Evolutionary conservation across 2,329 filamentous ascomycete genomes (phyloP), one percentile per base, ranked within the genome.

Genomic region (Pseudogymnoascus sp.): DNA sequence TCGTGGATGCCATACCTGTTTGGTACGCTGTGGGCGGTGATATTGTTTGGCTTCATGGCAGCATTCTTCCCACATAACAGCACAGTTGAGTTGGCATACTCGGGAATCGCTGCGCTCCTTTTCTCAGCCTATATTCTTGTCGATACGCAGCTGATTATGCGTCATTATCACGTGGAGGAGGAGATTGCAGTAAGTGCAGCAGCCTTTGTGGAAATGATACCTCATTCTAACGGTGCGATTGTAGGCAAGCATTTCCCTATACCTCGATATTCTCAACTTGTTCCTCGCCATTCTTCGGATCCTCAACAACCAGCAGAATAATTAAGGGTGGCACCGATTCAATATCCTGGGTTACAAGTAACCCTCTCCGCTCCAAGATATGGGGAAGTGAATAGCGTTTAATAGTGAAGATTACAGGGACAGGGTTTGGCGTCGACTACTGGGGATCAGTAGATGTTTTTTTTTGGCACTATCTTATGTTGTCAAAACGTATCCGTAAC

Each of bases 101-200:
- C 92, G 63, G 88, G 89, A 6, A 77, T 93, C 12, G 84, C 86
- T 0, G 93, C 95, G 2, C 79, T 99, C 53, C 85, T 99, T 73
- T 99, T 99, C 81, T 93, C 89, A 59, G 93, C 82, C 6, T 99
- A 99, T 78, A 96, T 99, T 66, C 82, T 99, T 56, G 91, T 97
- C 56, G 95, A 99, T 74, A 99, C 95, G 0, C 95, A 99, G 81
- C 79, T 99, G 70, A 86, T 99, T 66, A 89, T 99, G 85, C 86
- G 93, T 72, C 90, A 96, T 76, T 95, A 97, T 78, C 93, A 97
- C 73, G 91, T 97, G 61, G 95, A 99, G 78, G 93, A 97, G 83
- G 93, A 97, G 81, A 97, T 97, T 74, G 92, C 93, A 5, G 59
- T 60, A 60, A 38, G 59, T 60, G 14, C 18, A 38, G 18, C 34